Evolutionary conservation across 331 rosid species (phyloP).

Genomic region (Dryas integrifolia): DNA sequence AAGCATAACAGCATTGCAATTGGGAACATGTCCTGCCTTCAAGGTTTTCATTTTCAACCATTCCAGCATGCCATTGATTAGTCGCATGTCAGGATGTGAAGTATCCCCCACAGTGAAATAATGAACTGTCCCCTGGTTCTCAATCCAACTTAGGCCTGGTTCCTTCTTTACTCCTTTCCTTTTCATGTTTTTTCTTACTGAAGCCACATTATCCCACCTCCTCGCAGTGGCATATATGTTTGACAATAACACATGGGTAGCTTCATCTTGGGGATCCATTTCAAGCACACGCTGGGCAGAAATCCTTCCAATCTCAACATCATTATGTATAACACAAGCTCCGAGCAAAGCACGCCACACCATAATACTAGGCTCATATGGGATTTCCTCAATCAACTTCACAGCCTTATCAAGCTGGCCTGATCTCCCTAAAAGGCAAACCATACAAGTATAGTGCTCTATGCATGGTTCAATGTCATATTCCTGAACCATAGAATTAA

Average conservation of each 20-base stretch:
- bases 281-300: conserved; percentile 47
- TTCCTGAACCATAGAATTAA: conserved; percentile 36
- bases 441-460: conserved; percentile 57
- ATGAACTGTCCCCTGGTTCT: conserved; percentile 47
- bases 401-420: conserved; percentile 45
- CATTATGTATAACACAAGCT: conserved; percentile 51
- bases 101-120: conserved; percentile 45
- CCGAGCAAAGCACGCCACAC: conserved; percentile 58
- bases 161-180: conserved; percentile 53
- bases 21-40: conserved; percentile 43
- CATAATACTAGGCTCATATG: conserved; percentile 52
- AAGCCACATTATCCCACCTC: conserved; percentile 47
- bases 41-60: conserved; percentile 39
- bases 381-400: conserved; percentile 48
- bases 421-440: conserved; percentile 48
- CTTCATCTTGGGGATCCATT: conserved; percentile 54
- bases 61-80: conserved; percentile 46
- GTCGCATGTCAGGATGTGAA: conserved; percentile 47
- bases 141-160: conserved; percentile 59
- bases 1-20: conserved; percentile 34
- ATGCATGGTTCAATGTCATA: conserved; percentile 45
- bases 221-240: conserved; percentile 45
- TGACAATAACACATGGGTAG: conserved; percentile 47
- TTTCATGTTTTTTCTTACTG: conserved; percentile 48
- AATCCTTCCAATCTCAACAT: conserved; percentile 43